phyloP scores from a whole-genome alignment of 306 rosid genomes.

The Rosa persica region DNA sequence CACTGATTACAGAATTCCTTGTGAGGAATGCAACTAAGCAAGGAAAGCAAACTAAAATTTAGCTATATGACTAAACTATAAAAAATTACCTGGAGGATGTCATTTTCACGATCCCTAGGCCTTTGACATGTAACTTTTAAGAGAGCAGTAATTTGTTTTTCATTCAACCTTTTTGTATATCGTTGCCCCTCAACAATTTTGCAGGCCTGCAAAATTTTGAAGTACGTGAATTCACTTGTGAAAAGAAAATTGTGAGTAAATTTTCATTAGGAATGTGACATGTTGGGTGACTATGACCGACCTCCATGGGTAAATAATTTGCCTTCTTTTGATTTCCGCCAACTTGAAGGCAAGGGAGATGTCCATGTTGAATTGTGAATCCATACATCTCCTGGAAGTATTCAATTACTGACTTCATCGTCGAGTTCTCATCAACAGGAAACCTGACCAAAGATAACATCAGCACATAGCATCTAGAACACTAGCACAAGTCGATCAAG shows the following conservation, averaged over 20 bases:
- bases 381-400: constrained; percentile 99
- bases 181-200: constrained; percentile 98
- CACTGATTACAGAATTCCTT: background rate
- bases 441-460: constrained; percentile 49
- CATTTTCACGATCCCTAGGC: constrained; percentile 90
- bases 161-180: constrained; percentile 90
- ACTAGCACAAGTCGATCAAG: background rate
- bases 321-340: constrained; percentile 99
- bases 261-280: background rate
- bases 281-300: constrained; percentile 28
- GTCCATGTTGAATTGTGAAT: constrained; percentile 84
- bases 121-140: constrained; percentile 95
- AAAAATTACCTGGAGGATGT: constrained; percentile 70
- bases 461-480: constrained; percentile 15
- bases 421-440: constrained; percentile 91
- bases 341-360: constrained; percentile 99
- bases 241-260: background rate
- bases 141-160: constrained; percentile 89
- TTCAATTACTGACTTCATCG: constrained; percentile 95
- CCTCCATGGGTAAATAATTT: constrained; percentile 99
- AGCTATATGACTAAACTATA: background rate
- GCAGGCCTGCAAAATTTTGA: constrained; percentile 67
- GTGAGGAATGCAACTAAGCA: background rate
- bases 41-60: background rate
- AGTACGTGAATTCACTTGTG: constrained; percentile 7